Base-by-base conservation (phyloP, 192 early-diverging fungal genomes). In the Coemansia aciculifera region DNA sequence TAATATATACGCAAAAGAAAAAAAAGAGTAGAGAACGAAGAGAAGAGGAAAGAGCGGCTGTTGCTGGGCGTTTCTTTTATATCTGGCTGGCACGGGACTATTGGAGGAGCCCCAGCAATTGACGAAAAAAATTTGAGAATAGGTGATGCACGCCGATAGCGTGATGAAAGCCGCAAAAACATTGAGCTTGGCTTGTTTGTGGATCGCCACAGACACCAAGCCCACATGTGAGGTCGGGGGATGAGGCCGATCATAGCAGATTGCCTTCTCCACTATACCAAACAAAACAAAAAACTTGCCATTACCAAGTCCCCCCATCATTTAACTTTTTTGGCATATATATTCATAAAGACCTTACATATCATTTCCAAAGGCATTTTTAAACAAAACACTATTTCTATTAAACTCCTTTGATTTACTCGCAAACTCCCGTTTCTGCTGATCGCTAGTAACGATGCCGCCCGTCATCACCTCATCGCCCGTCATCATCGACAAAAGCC, bases 401-500 rank as follows among this genome's bases (percentile, higher is more conserved):
- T 82, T 82, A 12, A 68, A 82, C 1, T 54, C 59, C 32, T 38
- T 46, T 3, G 79, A 94, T 74, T 71, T 74, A 49, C 74, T 79
- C 7, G 94, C 94, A 15, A 86, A 72, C 7, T 40, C 69, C 64
- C 73, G 84, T 15, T 91, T 84, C 67, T 92, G 91, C 21, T 86
- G 86, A 19, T 87, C 84, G n/a, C 84, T 84, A 23, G 84, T 87
- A 39, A 93, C 91, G 12, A 96, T 66, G 1, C 90, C 89, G 24
- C 94, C 95, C 32, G 95, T 89, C 8, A 91, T 92, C 5, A 87
- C 86, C 74, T 93, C 90, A 9, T 90, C 88, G 62, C 90, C 80
- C 0, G 95, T 98, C 48, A 95, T 93, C 75, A 99, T 87, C 65
- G 97, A 99, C 71, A 95, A 87, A 19, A 99, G 76, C 0, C 92